phyloP scores from a whole-genome alignment of 2,329 filamentous ascomycete genomes.

The Xylariaceae sp. region DNA sequence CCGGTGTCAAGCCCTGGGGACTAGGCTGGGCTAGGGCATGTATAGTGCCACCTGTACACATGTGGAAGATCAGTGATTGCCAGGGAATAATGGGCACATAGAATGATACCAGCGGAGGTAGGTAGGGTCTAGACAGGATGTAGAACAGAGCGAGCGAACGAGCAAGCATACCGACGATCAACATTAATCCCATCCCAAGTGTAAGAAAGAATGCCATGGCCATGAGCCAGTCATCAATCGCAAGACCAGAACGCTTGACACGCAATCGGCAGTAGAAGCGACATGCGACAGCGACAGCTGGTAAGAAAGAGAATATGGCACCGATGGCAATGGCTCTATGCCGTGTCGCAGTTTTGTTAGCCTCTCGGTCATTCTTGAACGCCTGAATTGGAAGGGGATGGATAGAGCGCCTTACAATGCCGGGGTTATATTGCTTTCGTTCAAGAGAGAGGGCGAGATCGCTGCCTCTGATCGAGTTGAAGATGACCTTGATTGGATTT shows the following conservation, averaged over 20 bases:
- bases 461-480: too few relatives aligned
- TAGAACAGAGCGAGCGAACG: neutral
- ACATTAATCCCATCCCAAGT: slow-evolving; percentile 12
- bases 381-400: too few relatives aligned
- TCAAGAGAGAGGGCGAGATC: too few relatives aligned
- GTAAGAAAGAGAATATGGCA: slow-evolving; percentile 5
- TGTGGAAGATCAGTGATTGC: too few relatives aligned
- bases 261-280: slow-evolving; percentile 11
- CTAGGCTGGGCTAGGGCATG: slow-evolving; percentile 8
- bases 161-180: slow-evolving; percentile 8
- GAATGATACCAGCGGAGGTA: too few relatives aligned
- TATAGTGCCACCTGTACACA: slow-evolving; percentile 8
- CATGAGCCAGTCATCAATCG: slow-evolving; percentile 12
- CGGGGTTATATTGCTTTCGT: too few relatives aligned
- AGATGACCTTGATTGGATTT: too few relatives aligned
- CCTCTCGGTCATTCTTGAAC: too few relatives aligned
- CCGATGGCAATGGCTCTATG: slow-evolving; percentile 14
- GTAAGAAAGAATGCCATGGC: slow-evolving; percentile 5
- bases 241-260: neutral
- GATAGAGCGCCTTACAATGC: too few relatives aligned
- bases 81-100: too few relatives aligned
- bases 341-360: too few relatives aligned
- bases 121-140: too few relatives aligned
- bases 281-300: slow-evolving; percentile 2
- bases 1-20: slow-evolving; percentile 8